Base-by-base conservation (phyloP, 169 alveolate species). In the Plasmodium berghei region DNA sequence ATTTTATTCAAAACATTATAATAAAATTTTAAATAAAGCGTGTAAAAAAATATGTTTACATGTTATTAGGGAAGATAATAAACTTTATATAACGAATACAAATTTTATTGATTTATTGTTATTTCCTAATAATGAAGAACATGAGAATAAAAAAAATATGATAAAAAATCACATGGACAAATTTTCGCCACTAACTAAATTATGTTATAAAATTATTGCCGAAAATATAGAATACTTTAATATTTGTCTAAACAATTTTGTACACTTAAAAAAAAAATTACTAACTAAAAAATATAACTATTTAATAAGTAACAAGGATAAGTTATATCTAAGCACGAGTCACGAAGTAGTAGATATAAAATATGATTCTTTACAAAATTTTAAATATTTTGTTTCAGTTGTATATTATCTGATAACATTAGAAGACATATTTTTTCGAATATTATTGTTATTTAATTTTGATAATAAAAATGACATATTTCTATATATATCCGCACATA, bases 201-300 rank as follows among this genome's bases (percentile, higher is more conserved):
- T 83, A 64, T 83, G 86, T 28, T 83, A 83, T 67, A 83, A 66
- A 83, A 34, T 69, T 83, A 83, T 83, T 69, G 55, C 54, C 28
- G 86, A 83, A 83, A 83, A 58, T 42, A 70, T 70, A 61, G 90
- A 83, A 69, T 83, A 83, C 49, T 83, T 83, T 61, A 83, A 83
- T 71, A 67, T 67, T 4, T 62, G 90, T 69, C 22, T 83, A 46
- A 69, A 54, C n/a, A 83, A 69, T 69, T 69, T 83, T 83, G n/a
- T 83, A 12, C 72, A 83, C 34, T 58, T 67, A 54, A 40, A 85
- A 83, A 69, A 67, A 24, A 83, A 83, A 59, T 52, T 67, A 12
- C 20, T 83, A 22, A 69, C 45, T 42, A 83, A 61, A 55, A 83
- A 69, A 67, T 83, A 83, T 72, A 64, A 83, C 18, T 28, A 83